Evolutionary conservation across 768 basidiomycete genomes (phyloP), one percentile per base, ranked within the genome.

Genomic region (Pholiota molesta): DNA sequence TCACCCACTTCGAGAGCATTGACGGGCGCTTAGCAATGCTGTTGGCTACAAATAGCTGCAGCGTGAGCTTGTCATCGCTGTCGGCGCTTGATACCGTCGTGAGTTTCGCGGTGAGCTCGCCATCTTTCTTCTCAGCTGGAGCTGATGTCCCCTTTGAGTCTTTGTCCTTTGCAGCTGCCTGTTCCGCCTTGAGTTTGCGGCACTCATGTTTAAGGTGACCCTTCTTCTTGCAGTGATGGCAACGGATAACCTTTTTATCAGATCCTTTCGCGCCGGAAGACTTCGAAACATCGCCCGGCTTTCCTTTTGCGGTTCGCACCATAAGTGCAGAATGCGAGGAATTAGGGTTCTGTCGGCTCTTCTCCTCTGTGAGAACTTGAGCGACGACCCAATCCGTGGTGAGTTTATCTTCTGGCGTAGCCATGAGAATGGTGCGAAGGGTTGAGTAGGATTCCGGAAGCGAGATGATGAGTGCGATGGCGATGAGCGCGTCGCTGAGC

Each of bases 121-220:
- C 14, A 17, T 57, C 55, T 40, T 57, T 57, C 2, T 37, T 28
- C 3, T 37, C 42, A 13, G 17, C 5, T 17, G 55, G 2, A 16
- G 40, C 10, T 13, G 10, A 13, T 57, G 42, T 29, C 29, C 40
- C 55, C 60, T 63, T 61, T 37, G n/a, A 2, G 2, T 26, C 26
- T 4, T 26, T 21, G 16, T 57, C 59, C 49, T 51, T 54, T 16
- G 53, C n/a, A n/a, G 55, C 55, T 3, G 51, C 56, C 14, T 37
- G 21, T 26, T 65, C 59, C 0, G 52, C 56, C 35, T 68, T 65
- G 21, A 66, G 51, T 26, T 62, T 63, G 6, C 62, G 7, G 39
- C 67, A 68, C 29, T 68, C 67, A 23, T 29, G 6, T 33, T 65
- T 68, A 21, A 57, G 55, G 54, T 68, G 67, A n/a, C 67, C 62